Percentiles rank a stretch among this genome's conserved stretches.
phyloP scores from a whole-genome alignment of 441 rosid genomes.

The Kokia cookei region DNA sequence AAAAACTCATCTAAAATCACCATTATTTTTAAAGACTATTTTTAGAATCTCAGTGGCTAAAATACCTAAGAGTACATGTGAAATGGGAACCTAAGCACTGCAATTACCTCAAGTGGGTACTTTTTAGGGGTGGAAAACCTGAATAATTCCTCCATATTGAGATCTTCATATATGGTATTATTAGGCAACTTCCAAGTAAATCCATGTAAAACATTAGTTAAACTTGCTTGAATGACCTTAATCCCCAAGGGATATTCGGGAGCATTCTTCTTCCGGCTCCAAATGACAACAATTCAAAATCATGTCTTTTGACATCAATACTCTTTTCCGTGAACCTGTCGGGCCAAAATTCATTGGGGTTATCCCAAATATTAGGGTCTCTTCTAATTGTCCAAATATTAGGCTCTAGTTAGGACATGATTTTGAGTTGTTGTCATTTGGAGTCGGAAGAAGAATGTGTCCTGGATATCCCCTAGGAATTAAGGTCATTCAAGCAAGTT shows the following conservation, averaged over 20 bases:
- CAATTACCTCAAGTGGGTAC: slow-evolving; percentile 35
- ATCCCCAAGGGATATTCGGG: slow-evolving; percentile 9
- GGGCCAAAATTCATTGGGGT: no score
- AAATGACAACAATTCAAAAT: no score
- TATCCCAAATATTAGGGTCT: no score
- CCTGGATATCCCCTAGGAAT: slow-evolving; percentile 4
- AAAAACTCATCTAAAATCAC: no score
- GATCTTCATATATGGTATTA: slow-evolving; percentile 13
- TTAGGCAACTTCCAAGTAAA: slow-evolving; percentile 34
- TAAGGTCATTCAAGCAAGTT: slow-evolving; percentile 31
- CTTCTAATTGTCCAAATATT: no score
- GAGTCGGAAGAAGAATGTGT: no score
- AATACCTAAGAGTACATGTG: slow-evolving; percentile 22
- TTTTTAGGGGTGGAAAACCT: slow-evolving; percentile 53
- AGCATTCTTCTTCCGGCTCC: no score
- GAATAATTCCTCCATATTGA: slow-evolving; percentile 55
- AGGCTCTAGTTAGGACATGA: no score
- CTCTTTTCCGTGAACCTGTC: no score
- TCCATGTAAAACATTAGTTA: slow-evolving; percentile 39
- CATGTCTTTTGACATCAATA: no score
- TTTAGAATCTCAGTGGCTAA: not conserved
- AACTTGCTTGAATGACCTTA: slow-evolving; percentile 34
- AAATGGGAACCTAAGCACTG: slow-evolving; percentile 31
- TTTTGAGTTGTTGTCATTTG: no score
- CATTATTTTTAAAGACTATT: no score